Evolutionary conservation across 805 yeast species (phyloP).

Genomic region (Saturnispora dispora): DNA sequence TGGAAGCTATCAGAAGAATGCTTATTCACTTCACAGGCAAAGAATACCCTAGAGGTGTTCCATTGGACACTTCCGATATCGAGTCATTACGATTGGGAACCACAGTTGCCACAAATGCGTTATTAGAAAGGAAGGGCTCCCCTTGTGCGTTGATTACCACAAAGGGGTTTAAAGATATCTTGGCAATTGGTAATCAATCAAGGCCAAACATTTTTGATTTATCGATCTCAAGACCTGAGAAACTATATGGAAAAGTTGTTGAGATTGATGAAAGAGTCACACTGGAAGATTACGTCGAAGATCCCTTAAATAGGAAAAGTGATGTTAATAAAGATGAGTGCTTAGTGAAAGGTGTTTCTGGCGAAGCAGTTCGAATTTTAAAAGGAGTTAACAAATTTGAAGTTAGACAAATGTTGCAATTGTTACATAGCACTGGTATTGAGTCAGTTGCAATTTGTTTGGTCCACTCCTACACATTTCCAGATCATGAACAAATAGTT

Average conservation of each 20-base stretch:
- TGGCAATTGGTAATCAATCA: constrained; percentile 83
- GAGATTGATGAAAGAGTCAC: constrained; percentile 91
- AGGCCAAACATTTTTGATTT: constrained; percentile 86
- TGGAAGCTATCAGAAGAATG: constrained; percentile 81
- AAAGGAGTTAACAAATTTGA: constrained; percentile 39
- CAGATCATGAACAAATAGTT: constrained; percentile 54
- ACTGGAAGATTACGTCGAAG: constrained; percentile 70
- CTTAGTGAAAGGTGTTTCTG: constrained; percentile 50
- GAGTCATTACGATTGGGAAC: constrained; percentile 82
- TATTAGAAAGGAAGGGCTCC: constrained; percentile 88
- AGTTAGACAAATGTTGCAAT: constrained; percentile 33
- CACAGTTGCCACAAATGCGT: constrained; percentile 92
- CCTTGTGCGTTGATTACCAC: constrained; percentile 79
- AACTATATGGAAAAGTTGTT: constrained; percentile 63
- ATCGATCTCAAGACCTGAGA: constrained; percentile 60
- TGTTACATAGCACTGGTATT: constrained; percentile 48
- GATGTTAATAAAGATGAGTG: constrained; percentile 12
- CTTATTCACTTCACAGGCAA: constrained; percentile 50
- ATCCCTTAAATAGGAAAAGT: constrained; percentile 36
- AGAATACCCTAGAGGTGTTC: constrained; percentile 48
- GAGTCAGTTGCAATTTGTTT: constrained; percentile 64
- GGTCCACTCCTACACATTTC: constrained; percentile 65
- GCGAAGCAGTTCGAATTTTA: constrained; percentile 55
- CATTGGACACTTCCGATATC: constrained; percentile 54
- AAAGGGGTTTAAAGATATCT: constrained; percentile 77